phyloP scores from a whole-genome alignment of 169 alveolate species.

The Eimeria acervulina region DNA sequence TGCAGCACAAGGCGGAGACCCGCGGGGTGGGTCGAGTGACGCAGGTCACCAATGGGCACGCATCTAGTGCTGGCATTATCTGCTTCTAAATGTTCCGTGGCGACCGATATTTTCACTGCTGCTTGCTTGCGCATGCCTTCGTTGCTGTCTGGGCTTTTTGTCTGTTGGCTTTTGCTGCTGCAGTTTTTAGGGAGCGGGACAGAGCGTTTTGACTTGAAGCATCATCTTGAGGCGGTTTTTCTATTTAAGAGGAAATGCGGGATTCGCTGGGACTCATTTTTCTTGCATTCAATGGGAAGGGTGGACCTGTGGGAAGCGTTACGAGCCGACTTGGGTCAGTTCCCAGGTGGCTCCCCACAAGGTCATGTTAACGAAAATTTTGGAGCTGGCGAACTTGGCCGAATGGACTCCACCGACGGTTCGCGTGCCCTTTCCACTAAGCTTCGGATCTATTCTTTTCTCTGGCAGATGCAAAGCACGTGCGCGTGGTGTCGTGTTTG shows the following conservation, averaged over 20 bases:
- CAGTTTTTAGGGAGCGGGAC: slow-evolving; percentile 77
- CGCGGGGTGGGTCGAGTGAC: slow-evolving; percentile 80
- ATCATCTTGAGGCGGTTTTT: neutral
- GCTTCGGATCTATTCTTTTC: neutral
- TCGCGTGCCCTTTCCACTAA: neutral
- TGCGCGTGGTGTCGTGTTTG: neutral
- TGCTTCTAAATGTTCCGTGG: neutral
- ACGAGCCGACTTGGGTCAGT: neutral
- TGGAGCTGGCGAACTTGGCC: neutral
- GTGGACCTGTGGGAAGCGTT: neutral
- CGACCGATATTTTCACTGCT: neutral
- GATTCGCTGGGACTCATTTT: neutral
- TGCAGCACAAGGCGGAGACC: slow-evolving; percentile 87
- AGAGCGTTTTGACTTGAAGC: slow-evolving; percentile 24
- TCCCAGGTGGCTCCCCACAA: neutral
- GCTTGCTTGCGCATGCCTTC: neutral
- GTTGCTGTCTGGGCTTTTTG: neutral
- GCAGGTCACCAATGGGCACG: neutral
- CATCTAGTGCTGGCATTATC: neutral
- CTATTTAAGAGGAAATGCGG: neutral
- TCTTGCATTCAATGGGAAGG: slow-evolving; percentile 19
- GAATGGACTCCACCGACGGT: neutral
- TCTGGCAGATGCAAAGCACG: neutral
- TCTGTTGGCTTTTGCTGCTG: neutral
- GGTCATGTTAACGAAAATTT: neutral